Percentiles rank a stretch among this genome's conserved stretches.
Evolutionary conservation across 768 basidiomycete species (phyloP).

Genomic region (Jaapia argillacea): DNA sequence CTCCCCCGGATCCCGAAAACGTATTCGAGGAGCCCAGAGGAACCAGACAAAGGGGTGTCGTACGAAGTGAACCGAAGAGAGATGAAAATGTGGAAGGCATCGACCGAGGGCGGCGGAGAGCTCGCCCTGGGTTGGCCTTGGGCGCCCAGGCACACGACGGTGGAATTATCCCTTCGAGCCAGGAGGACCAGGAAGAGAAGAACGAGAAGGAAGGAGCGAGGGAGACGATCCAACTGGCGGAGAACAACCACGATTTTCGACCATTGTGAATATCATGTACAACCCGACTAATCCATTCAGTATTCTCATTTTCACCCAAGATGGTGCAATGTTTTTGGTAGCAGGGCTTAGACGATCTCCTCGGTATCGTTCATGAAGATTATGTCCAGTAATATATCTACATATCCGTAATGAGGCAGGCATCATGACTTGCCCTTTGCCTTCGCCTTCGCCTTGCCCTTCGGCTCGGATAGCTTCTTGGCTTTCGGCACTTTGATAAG

Average conservation of each 20-base stretch:
- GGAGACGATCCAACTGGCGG: neutral
- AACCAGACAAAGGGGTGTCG: conserved; percentile 5
- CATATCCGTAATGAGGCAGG: no score
- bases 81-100: conserved; percentile 6
- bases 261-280: neutral
- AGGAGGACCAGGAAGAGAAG: no score
- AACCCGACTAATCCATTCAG: neutral
- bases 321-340: no score
- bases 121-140: no score
- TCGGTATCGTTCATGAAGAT: no score
- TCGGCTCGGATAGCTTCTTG: conserved; percentile 1
- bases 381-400: no score
- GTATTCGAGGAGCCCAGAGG: conserved; percentile 11
- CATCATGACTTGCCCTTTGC: neutral
- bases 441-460: conserved; percentile 5
- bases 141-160: no score
- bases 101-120: conserved; percentile 5
- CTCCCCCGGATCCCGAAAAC: neutral
- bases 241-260: neutral
- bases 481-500: conserved; percentile 17
- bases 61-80: conserved; percentile 5
- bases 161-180: no score
- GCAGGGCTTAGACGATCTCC: no score
- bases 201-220: neutral
- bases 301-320: neutral